A percentile compares a stretch with the other conserved stretches of the same genome.
Conservation (phyloP, 805 yeast genomes). For the Cyberlindnera sargentensis region DNA sequence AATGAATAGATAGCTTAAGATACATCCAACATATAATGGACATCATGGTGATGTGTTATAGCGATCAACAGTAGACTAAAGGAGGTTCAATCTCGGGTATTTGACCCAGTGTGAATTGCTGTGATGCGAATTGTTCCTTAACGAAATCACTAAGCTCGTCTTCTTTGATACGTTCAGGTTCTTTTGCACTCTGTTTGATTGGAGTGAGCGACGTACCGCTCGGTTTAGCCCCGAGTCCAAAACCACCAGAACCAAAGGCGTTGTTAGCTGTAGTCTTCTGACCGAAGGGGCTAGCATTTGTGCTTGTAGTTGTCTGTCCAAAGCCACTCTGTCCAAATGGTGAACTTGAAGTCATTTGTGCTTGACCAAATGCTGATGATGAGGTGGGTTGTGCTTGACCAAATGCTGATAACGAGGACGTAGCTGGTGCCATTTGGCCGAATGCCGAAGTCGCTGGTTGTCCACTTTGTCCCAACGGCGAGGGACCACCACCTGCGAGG, state of each 20-base stretch:
- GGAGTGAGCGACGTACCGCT: slow-evolving; percentile 13
- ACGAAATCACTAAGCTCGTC: slow-evolving; percentile 39
- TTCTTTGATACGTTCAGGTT: slow-evolving; percentile 23
- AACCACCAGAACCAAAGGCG: slow-evolving; percentile 9
- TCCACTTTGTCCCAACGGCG: not conserved
- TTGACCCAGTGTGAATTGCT: slow-evolving; percentile 45
- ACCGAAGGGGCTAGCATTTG: slow-evolving; percentile 1
- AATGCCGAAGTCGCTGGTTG: slow-evolving; percentile 1
- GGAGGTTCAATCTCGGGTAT: slow-evolving; percentile 78
- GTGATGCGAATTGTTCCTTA: slow-evolving; percentile 39
- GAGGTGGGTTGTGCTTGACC: slow-evolving; percentile 3
- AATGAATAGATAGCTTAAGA: not conserved
- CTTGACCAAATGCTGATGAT: slow-evolving; percentile 1
- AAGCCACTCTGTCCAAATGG: slow-evolving; percentile 3
- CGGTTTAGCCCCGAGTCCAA: not conserved
- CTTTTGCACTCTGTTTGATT: slow-evolving; percentile 29
- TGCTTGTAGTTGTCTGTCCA: not conserved
- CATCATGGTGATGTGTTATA: too few relatives aligned
- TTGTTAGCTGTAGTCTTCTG: not conserved
- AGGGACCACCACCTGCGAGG: not conserved
- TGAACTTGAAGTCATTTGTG: slow-evolving; percentile 2
- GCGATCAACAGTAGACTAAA: slow-evolving; percentile 29
- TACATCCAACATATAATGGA: too few relatives aligned
- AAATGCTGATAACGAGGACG: slow-evolving; percentile 4
- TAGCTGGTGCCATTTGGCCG: not conserved